A percentile compares a stretch with the other conserved stretches of the same genome.
Evolutionary conservation across 768 basidiomycete genomes (phyloP).

Genomic region (Tubosaeta sp.): DNA sequence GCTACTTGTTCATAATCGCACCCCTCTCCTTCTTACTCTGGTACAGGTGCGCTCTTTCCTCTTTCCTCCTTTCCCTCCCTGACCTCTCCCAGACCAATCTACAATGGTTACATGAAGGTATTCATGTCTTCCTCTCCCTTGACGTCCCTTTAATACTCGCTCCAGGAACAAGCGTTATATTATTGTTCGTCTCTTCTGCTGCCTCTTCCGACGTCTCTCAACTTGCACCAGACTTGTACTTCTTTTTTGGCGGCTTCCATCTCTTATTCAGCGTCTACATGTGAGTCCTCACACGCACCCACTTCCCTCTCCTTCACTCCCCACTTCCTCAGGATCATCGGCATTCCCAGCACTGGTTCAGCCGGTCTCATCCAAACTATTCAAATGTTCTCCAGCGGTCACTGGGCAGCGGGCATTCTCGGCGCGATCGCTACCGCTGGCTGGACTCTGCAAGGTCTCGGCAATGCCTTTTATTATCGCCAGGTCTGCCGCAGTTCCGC

Average conservation of each 20-base stretch:
- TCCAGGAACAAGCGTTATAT: constrained; percentile 87
- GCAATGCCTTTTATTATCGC: constrained; percentile 76
- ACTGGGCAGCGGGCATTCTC: constrained; percentile 77
- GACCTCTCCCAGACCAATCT: constrained; percentile 66
- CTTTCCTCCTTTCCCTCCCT: constrained; percentile 6
- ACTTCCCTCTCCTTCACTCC: constrained; percentile 16
- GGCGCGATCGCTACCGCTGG: constrained; percentile 78
- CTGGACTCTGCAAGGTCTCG: constrained; percentile 83
- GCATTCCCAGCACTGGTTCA: constrained; percentile 92
- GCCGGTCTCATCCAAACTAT: constrained; percentile 95
- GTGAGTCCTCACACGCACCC: constrained; percentile 39
- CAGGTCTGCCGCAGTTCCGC: constrained; percentile 45
- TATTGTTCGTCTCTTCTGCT: constrained; percentile 60
- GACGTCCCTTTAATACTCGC: constrained; percentile 17
- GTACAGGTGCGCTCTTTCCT: constrained; percentile 68
- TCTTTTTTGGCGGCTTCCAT: constrained; percentile 96
- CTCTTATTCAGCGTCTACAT: constrained; percentile 90
- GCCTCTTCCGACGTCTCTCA: constrained; percentile 5
- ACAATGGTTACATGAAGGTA: constrained; percentile 97
- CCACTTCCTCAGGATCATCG: constrained; percentile 69
- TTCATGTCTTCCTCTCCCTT: constrained; percentile 23
- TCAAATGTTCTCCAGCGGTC: constrained; percentile 64
- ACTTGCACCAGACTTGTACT: constrained; percentile 73
- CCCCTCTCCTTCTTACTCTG: constrained; percentile 84
- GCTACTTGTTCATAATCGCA: constrained; percentile 77